Evolutionary conservation across 257 asterid species (phyloP).

Genomic region (Capsicum rhomboideum): DNA sequence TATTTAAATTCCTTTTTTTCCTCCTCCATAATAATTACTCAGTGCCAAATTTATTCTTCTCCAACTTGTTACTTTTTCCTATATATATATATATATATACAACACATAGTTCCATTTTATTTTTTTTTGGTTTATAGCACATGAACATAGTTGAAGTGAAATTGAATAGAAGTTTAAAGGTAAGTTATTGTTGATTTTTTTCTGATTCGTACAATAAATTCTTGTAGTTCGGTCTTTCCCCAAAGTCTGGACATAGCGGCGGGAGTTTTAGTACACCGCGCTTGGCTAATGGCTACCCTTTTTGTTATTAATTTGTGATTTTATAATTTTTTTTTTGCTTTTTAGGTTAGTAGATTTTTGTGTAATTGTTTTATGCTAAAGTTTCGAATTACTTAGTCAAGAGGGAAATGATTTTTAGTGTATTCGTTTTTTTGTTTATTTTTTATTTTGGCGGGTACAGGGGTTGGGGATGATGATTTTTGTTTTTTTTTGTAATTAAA

Average conservation of each 20-base stretch:
- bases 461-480: neutral
- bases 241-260: too few relatives aligned
- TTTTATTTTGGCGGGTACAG: neutral
- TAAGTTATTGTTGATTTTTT: neutral
- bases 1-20: neutral
- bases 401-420: neutral
- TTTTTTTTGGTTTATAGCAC: neutral
- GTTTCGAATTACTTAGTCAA: constrained; percentile 9
- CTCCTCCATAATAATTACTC: neutral
- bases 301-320: neutral
- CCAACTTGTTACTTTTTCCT: too few relatives aligned
- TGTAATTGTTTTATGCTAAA: constrained; percentile 2
- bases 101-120: neutral
- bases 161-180: neutral
- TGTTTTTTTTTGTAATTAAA: neutral
- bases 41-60: neutral
- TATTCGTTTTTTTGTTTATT: neutral
- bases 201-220: neutral
- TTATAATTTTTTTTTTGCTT: neutral
- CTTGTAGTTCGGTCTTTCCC: too few relatives aligned
- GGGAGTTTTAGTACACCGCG: too few relatives aligned
- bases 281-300: too few relatives aligned
- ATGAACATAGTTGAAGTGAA: neutral
- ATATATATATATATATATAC: neutral
- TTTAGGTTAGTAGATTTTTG: neutral